A percentile compares a stretch with the other conserved stretches of the same genome.
Evolutionary conservation across 345 rosid species (phyloP).

Genomic region (Salix arbutifolia): DNA sequence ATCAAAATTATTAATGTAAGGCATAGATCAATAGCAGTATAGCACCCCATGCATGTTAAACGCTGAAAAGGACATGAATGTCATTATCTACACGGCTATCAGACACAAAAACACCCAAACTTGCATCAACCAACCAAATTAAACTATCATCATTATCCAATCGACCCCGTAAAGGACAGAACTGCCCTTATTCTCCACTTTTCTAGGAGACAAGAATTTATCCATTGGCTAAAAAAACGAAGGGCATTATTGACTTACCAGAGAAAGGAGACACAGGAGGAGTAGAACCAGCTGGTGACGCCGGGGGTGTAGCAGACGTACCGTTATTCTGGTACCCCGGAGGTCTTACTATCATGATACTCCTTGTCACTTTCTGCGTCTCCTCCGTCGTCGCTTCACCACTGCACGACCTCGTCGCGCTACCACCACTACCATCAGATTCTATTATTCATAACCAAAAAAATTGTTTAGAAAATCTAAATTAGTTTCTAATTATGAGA

Average conservation of each 20-base stretch:
- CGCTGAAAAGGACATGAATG: neutral
- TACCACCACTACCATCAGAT: constrained; percentile 52
- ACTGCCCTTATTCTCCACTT: constrained; percentile 25
- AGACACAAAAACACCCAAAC: neutral
- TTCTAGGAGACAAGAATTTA: neutral
- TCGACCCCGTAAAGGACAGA: constrained; percentile 15
- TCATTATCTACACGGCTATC: neutral
- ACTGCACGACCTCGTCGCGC: constrained; percentile 41
- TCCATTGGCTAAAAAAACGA: neutral
- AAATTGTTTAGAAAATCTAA: neutral
- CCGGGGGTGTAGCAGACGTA: constrained; percentile 48
- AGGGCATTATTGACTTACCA: constrained; percentile 41
- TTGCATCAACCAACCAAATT: neutral
- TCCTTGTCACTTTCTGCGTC: constrained; percentile 59
- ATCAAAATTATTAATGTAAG: neutral
- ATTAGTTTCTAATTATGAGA: neutral
- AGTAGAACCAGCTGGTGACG: constrained; percentile 83
- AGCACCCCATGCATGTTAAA: neutral
- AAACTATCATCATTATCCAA: neutral
- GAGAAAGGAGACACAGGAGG: constrained; percentile 83
- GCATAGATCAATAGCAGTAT: neutral
- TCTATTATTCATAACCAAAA: constrained; percentile 34
- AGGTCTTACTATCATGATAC: constrained; percentile 85
- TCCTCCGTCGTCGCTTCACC: constrained; percentile 43
- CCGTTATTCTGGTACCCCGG: constrained; percentile 63